Conservation (phyloP, 208 protist species). For the Entamoeba histolytica region DNA sequence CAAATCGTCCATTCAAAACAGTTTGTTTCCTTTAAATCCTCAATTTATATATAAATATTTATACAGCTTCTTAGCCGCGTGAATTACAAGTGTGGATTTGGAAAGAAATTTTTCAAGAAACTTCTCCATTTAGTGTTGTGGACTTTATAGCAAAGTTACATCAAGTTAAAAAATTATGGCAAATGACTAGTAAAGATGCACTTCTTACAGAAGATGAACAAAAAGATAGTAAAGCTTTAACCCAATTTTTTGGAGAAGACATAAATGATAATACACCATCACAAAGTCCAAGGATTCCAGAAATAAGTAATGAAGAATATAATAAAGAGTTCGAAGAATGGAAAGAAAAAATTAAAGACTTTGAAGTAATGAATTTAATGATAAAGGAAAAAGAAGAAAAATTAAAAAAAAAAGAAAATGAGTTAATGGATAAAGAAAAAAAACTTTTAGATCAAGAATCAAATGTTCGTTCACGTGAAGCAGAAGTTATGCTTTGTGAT, state of each 20-base stretch:
- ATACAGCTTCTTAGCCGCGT: neutral
- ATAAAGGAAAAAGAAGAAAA: neutral
- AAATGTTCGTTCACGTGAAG: neutral
- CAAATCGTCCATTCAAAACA: neutral
- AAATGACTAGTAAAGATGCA: neutral
- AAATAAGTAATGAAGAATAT: too few species aligned
- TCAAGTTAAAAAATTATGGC: neutral
- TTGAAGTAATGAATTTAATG: neutral
- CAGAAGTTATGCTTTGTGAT: neutral
- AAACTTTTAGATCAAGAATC: neutral
- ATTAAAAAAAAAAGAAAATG: neutral
- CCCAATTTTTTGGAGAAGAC: neutral
- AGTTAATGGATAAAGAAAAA: neutral
- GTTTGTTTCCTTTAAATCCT: neutral
- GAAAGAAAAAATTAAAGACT: too few species aligned
- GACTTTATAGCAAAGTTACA: neutral
- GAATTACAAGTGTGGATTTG: neutral
- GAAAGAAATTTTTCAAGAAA: neutral
- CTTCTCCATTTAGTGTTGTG: neutral
- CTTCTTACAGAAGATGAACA: neutral
- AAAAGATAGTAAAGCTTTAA: neutral
- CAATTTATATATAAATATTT: neutral
- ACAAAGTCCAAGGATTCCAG: too few species aligned
- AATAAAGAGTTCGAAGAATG: too few species aligned
- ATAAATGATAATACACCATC: too few species aligned